Conservation (phyloP, 371 early-diverging fungal genomes). For the Phascolomyces articulosus region DNA sequence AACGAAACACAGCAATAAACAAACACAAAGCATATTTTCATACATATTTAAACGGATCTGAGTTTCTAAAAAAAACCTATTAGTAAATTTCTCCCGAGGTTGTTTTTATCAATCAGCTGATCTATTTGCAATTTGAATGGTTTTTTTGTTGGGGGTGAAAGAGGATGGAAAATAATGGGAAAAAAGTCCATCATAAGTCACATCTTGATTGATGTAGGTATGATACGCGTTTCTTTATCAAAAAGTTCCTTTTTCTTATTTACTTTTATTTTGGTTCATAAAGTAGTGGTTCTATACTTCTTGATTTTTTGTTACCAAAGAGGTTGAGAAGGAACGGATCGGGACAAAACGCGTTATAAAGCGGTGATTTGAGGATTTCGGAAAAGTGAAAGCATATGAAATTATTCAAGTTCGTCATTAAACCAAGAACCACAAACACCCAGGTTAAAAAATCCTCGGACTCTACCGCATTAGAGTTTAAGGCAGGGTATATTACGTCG, state of each 20-base stretch:
- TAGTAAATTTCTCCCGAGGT: not conserved
- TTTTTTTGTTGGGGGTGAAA: not conserved
- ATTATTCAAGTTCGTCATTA: not conserved
- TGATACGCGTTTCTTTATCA: not conserved
- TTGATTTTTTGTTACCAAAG: not conserved
- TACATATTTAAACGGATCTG: too few relatives aligned
- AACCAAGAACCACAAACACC: not conserved
- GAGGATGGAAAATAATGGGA: too few relatives aligned
- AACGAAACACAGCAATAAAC: slow-evolving; percentile 1
- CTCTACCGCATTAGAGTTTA: slow-evolving; percentile 1
- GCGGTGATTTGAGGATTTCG: slow-evolving; percentile 3
- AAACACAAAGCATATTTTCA: too few relatives aligned
- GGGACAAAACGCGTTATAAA: slow-evolving; percentile 1
- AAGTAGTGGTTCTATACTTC: too few relatives aligned
- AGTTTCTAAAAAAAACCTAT: not conserved
- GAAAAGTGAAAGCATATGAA: slow-evolving; percentile 11
- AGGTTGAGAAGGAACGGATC: slow-evolving; percentile 2
- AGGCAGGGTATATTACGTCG: not conserved
- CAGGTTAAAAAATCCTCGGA: not conserved
- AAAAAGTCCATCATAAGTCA: too few relatives aligned
- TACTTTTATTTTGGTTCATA: not conserved
- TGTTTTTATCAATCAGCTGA: slow-evolving; percentile 1
- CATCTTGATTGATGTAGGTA: not conserved
- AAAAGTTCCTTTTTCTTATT: not conserved
- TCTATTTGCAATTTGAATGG: not conserved